Evolutionary conservation across 805 yeast species (phyloP).

Genomic region (Schwanniomyces sp.): DNA sequence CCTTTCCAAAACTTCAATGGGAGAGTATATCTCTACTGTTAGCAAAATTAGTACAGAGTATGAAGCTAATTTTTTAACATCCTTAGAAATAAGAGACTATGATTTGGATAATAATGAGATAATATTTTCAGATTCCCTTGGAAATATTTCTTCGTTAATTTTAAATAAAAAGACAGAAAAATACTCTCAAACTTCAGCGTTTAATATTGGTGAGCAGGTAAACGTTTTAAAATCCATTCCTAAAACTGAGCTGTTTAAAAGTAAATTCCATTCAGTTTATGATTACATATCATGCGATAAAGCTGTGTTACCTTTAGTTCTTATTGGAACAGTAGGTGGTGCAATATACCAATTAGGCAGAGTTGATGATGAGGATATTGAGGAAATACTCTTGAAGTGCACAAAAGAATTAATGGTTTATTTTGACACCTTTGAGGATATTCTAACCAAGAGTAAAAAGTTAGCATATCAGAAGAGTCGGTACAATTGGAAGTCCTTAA

Average conservation of each 20-base stretch:
- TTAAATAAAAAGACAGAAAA: conserved; percentile 5
- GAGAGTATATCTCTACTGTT: conserved; percentile 1
- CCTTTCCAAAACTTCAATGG: background rate
- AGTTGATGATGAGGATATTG: conserved; percentile 12
- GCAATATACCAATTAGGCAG: conserved; percentile 19
- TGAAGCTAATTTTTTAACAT: conserved; percentile 13
- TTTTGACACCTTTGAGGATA: background rate
- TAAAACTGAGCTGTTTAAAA: background rate
- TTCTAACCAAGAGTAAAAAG: background rate
- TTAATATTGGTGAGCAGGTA: conserved; percentile 29
- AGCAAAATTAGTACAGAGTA: background rate
- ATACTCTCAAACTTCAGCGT: conserved; percentile 10
- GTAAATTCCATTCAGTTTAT: background rate
- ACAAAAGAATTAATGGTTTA: conserved; percentile 9
- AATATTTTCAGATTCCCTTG: conserved; percentile 27
- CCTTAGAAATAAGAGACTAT: conserved; percentile 8
- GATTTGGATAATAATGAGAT: conserved; percentile 2
- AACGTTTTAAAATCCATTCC: conserved; percentile 16
- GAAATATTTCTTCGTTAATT: conserved; percentile 21
- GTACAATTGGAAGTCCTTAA: conserved; percentile 8
- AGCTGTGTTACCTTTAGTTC: conserved; percentile 5
- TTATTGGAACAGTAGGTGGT: conserved; percentile 30
- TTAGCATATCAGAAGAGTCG: background rate
- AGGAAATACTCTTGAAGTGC: conserved; percentile 12
- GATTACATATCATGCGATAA: background rate